A percentile compares a stretch with the other conserved stretches of the same genome.
These are phyloP conservation scores for Phanerochaete sordida DNA, from an alignment of 768 basidiomycete species.

Conservation along the genomic window DNA sequence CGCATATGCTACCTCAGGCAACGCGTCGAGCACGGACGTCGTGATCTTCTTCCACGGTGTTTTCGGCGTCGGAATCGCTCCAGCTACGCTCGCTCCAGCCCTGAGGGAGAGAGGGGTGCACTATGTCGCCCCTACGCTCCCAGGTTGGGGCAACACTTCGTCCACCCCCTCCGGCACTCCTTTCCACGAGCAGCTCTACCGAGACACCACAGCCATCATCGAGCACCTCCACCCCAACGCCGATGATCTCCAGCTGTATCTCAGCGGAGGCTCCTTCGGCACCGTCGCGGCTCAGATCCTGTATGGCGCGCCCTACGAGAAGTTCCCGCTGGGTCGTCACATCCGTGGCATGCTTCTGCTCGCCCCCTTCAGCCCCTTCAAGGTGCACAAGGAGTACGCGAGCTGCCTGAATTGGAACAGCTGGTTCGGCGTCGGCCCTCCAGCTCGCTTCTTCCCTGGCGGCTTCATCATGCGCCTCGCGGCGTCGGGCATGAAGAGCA, in stretches of 20 bases:
- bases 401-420: slow-evolving; percentile 42
- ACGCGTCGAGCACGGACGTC: slow-evolving; percentile 43
- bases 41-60: slow-evolving; percentile 56
- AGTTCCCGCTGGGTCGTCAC: slow-evolving; percentile 46
- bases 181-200: slow-evolving; percentile 39
- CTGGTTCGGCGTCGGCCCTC: slow-evolving; percentile 46
- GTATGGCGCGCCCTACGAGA: slow-evolving; percentile 46
- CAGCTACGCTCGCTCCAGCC: slow-evolving; percentile 26
- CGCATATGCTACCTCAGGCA: slow-evolving; percentile 52
- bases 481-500: slow-evolving; percentile 27
- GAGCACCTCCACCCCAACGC: slow-evolving; percentile 45
- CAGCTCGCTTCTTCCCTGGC: slow-evolving; percentile 39
- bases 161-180: slow-evolving; percentile 30
- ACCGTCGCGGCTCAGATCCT: slow-evolving; percentile 53
- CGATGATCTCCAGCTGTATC: slow-evolving; percentile 40
- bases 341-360: slow-evolving; percentile 47
- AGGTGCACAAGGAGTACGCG: slow-evolving; percentile 42
- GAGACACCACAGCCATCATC: slow-evolving; percentile 45
- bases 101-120: slow-evolving; percentile 41
- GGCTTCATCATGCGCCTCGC: slow-evolving; percentile 32
- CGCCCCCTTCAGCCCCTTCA: slow-evolving; percentile 44
- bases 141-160: slow-evolving; percentile 57
- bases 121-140: slow-evolving; percentile 48
- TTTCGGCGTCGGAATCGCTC: slow-evolving; percentile 47
- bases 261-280: slow-evolving; percentile 53